phyloP scores from a whole-genome alignment of 352 stramenopile genomes.

The Paralagenidium karlingii region DNA sequence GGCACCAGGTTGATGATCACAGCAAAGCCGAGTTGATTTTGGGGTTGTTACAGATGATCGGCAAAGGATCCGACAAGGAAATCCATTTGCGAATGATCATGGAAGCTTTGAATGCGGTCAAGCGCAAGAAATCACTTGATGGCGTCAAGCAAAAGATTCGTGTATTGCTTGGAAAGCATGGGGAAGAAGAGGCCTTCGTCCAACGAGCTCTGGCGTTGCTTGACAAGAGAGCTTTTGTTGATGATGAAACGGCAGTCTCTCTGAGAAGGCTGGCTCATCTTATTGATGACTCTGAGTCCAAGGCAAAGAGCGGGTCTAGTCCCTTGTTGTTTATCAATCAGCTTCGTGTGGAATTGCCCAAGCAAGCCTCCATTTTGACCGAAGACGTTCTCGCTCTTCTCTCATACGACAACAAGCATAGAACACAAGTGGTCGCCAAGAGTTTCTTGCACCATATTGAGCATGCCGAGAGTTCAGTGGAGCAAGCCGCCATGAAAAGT shows the following conservation, averaged over 20 bases:
- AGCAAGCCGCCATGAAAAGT: slow-evolving; percentile 45
- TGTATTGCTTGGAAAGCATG: slow-evolving; percentile 18
- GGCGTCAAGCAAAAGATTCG: slow-evolving; percentile 21
- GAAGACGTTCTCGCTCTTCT: slow-evolving; percentile 52
- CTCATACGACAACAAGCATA: slow-evolving; percentile 57
- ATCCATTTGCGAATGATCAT: slow-evolving; percentile 32
- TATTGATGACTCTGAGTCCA: too few relatives aligned
- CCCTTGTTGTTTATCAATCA: slow-evolving; percentile 63
- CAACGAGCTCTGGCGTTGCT: neutral
- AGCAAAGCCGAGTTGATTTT: too few relatives aligned
- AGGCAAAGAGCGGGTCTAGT: too few relatives aligned
- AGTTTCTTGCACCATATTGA: slow-evolving; percentile 50
- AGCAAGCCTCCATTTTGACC: slow-evolving; percentile 31
- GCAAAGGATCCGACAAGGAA: slow-evolving; percentile 47
- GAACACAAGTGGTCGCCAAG: slow-evolving; percentile 52
- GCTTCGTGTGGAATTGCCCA: slow-evolving; percentile 35
- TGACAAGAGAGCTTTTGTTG: slow-evolving; percentile 6
- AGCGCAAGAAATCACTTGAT: slow-evolving; percentile 22
- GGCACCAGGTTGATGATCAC: too few relatives aligned
- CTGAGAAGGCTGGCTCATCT: slow-evolving; percentile 29
- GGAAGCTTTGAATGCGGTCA: slow-evolving; percentile 34
- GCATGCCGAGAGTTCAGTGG: slow-evolving; percentile 16
- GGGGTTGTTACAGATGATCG: too few relatives aligned
- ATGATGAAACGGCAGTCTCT: slow-evolving; percentile 9
- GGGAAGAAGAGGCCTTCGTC: neutral